phyloP scores from a whole-genome alignment of 257 asterid genomes.

The Apocynum venetum region DNA sequence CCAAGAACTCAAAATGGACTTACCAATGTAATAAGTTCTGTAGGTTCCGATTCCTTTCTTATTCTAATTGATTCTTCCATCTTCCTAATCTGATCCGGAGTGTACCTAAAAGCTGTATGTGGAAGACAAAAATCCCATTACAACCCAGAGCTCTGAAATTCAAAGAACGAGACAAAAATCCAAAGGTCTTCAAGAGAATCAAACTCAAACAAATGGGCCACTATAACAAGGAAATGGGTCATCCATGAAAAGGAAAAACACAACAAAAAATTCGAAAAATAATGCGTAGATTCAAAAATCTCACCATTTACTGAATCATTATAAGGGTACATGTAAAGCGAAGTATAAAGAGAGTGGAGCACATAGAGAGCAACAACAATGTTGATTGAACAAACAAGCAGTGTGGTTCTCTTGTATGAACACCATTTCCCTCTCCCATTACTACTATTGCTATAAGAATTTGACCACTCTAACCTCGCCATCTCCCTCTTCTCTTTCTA shows the following conservation, averaged over 20 bases:
- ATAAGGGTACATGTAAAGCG: slow-evolving; percentile 61
- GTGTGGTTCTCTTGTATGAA: slow-evolving; percentile 71
- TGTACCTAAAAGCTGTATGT: slow-evolving; percentile 61
- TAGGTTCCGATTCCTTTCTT: slow-evolving; percentile 71
- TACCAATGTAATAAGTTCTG: slow-evolving; percentile 70
- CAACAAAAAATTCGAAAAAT: not conserved
- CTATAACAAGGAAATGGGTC: slow-evolving; percentile 19
- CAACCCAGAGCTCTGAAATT: slow-evolving; percentile 1
- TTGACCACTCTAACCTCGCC: slow-evolving; percentile 77
- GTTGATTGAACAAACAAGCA: slow-evolving; percentile 65
- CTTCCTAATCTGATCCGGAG: slow-evolving; percentile 63
- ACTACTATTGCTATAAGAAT: slow-evolving; percentile 15
- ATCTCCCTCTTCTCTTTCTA: slow-evolving; percentile 30
- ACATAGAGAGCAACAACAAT: slow-evolving; percentile 70
- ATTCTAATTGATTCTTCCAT: slow-evolving; percentile 81
- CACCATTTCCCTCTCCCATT: slow-evolving; percentile 57
- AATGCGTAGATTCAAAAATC: slow-evolving; percentile 5
- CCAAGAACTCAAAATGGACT: slow-evolving; percentile 25
- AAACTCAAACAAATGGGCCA: not conserved
- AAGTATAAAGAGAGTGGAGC: slow-evolving; percentile 65
- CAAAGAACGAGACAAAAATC: slow-evolving; percentile 6
- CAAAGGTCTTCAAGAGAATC: not conserved
- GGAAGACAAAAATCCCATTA: slow-evolving; percentile 4
- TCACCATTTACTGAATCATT: slow-evolving; percentile 46
- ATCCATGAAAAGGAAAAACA: slow-evolving; percentile 6